A percentile compares a stretch with the other conserved stretches of the same genome.
Conservation (phyloP, 768 basidiomycete genomes). For the Boletus barrowsii region DNA sequence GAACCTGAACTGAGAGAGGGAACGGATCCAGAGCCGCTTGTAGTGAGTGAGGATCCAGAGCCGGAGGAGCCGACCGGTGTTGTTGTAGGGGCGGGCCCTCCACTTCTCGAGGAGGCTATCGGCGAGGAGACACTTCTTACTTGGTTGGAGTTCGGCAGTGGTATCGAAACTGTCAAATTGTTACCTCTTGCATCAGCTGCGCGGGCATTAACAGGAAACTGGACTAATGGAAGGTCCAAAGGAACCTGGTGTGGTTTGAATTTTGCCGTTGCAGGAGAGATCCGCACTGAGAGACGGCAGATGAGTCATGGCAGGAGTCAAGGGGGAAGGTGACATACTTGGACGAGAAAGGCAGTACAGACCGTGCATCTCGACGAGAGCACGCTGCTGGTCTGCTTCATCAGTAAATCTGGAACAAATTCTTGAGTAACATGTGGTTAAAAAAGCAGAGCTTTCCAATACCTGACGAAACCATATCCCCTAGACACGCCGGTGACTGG, state of each 20-base stretch:
- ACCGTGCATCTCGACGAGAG: slow-evolving; percentile 89
- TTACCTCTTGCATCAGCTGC: slow-evolving; percentile 33
- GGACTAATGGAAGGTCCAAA: slow-evolving; percentile 47
- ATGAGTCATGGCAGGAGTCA: slow-evolving; percentile 4
- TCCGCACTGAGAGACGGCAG: slow-evolving; percentile 64
- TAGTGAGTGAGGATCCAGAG: slow-evolving; percentile 46
- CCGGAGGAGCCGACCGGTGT: slow-evolving; percentile 39
- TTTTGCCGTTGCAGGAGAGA: slow-evolving; percentile 86
- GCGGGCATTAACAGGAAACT: slow-evolving; percentile 34
- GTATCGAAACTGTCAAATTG: slow-evolving; percentile 47
- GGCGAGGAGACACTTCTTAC: slow-evolving; percentile 70
- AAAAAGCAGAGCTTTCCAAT: slow-evolving; percentile 22
- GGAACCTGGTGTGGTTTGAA: slow-evolving; percentile 60
- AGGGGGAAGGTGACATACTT: slow-evolving; percentile 48
- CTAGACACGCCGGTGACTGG: slow-evolving; percentile 85
- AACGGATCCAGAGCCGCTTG: slow-evolving; percentile 46
- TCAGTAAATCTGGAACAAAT: slow-evolving; percentile 68
- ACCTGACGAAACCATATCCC: slow-evolving; percentile 93
- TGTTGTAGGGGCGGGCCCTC: slow-evolving; percentile 21
- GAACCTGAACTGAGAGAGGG: slow-evolving; percentile 50
- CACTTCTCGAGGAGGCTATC: slow-evolving; percentile 42
- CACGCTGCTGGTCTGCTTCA: slow-evolving; percentile 85
- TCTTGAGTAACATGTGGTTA: slow-evolving; percentile 4
- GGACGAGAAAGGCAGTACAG: slow-evolving; percentile 86
- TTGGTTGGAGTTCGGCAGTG: slow-evolving; percentile 43